These are phyloP conservation scores for Penicillium robsamsonii DNA, from an alignment of 495 filamentous ascomycete genomes.

Conservation along the genomic window DNA sequence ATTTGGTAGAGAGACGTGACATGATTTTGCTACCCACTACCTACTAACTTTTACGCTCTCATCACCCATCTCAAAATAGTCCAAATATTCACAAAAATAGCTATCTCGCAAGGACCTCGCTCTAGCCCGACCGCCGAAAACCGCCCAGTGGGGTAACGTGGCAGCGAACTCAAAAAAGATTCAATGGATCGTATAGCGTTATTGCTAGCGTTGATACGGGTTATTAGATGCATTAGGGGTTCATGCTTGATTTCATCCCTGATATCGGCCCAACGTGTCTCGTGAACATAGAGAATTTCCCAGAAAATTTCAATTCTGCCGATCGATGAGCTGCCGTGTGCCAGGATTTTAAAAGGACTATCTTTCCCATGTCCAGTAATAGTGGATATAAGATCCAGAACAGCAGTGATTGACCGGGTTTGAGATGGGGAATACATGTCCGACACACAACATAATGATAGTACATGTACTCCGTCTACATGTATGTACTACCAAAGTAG, in stretches of 20 bases:
- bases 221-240: constrained; percentile 2
- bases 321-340: constrained; percentile 5
- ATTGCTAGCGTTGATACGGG: constrained; percentile 4
- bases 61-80: not conserved
- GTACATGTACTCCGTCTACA: no score
- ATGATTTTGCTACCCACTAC: not conserved
- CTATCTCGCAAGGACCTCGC: constrained; percentile 9
- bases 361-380: constrained; percentile 1
- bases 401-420: constrained; percentile 23
- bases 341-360: constrained; percentile 1
- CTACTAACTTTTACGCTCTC: not conserved
- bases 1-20: not conserved
- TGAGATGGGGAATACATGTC: not conserved
- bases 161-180: constrained; percentile 2
- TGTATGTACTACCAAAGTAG: no score
- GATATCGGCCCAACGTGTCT: constrained; percentile 9
- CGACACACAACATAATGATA: not conserved
- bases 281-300: not conserved
- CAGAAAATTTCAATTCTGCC: not conserved
- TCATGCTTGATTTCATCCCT: not conserved
- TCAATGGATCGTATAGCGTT: constrained; percentile 3
- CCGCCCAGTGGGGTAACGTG: constrained; percentile 14
- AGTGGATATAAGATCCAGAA: constrained; percentile 11
- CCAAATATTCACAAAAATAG: not conserved
- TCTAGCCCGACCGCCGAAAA: constrained; percentile 13